Percentiles rank a stretch among this genome's conserved stretches.
Evolutionary conservation across 1,139 yeast genomes (phyloP).

Genomic region (Tardiomyces digboiensis): DNA sequence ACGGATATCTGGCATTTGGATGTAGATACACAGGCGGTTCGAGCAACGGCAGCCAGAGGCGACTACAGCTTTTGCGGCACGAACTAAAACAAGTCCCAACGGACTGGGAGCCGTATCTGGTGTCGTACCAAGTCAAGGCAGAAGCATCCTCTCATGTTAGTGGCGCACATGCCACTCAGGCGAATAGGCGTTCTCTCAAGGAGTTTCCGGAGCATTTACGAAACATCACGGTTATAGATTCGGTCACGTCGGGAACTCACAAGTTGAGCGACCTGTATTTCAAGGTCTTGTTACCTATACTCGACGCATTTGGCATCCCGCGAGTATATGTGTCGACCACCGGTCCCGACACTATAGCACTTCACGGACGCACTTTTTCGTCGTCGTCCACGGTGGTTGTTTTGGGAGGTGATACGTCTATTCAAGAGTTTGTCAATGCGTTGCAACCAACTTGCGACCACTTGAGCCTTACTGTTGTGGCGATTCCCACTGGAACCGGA

Average conservation of each 20-base stretch:
- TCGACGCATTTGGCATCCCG: slow-evolving; percentile 22
- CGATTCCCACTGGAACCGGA: slow-evolving; percentile 81
- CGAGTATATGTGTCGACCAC: slow-evolving; percentile 28
- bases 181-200: slow-evolving; percentile 1
- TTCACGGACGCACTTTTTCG: slow-evolving; percentile 23
- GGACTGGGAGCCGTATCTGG: not conserved
- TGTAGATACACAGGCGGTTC: not conserved
- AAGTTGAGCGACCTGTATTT: slow-evolving; percentile 20
- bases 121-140: not conserved
- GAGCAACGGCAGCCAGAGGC: not conserved
- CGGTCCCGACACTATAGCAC: slow-evolving; percentile 21
- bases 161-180: not conserved
- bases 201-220: slow-evolving; percentile 16
- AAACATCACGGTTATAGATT: slow-evolving; percentile 25
- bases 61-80: not conserved
- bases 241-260: slow-evolving; percentile 23
- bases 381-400: slow-evolving; percentile 41
- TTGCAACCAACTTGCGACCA: slow-evolving; percentile 19
- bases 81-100: not conserved
- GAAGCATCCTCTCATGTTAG: not conserved
- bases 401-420: slow-evolving; percentile 81
- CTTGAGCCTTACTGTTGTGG: slow-evolving; percentile 30
- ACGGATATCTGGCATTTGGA: not conserved
- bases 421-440: slow-evolving; percentile 64
- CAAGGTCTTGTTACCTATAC: slow-evolving; percentile 22